phyloP scores from a whole-genome alignment of 257 asterid species.

The Petunia secreta region DNA sequence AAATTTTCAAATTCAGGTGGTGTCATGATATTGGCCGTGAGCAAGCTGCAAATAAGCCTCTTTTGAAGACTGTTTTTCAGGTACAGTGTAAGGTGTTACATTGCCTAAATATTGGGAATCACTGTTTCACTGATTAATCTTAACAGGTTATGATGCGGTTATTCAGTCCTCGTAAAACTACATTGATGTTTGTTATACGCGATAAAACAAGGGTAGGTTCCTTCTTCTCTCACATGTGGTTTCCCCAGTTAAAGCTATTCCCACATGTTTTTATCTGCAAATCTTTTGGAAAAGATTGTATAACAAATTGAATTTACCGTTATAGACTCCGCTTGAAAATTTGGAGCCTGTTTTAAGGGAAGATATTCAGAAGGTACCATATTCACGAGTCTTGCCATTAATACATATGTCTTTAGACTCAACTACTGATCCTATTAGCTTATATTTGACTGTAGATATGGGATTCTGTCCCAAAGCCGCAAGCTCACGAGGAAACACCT shows the following conservation, averaged over 20 bases:
- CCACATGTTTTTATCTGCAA: not conserved
- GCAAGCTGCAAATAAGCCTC: slow-evolving; percentile 97
- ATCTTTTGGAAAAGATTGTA: not conserved
- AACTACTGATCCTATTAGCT: slow-evolving; percentile 23
- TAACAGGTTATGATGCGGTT: slow-evolving; percentile 91
- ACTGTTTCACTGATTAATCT: not conserved
- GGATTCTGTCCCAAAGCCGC: slow-evolving; percentile 98
- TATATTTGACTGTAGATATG: slow-evolving; percentile 62
- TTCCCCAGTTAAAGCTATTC: slow-evolving; percentile 1
- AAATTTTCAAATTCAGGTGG: slow-evolving; percentile 63
- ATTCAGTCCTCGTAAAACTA: slow-evolving; percentile 88
- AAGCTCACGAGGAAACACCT: slow-evolving; percentile 86
- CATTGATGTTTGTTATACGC: slow-evolving; percentile 92
- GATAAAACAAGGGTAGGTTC: slow-evolving; percentile 81
- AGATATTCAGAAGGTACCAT: slow-evolving; percentile 83
- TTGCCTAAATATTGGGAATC: not conserved
- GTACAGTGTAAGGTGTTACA: slow-evolving; percentile 34
- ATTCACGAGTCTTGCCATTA: not conserved
- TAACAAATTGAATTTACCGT: not conserved
- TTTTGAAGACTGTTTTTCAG: slow-evolving; percentile 92
- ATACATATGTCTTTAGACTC: not conserved
- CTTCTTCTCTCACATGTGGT: slow-evolving; percentile 2
- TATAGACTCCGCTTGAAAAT: slow-evolving; percentile 84
- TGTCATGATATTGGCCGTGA: slow-evolving; percentile 99
- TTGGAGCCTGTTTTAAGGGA: slow-evolving; percentile 90